Conservation (phyloP, 2,329 filamentous ascomycete genomes). For the Orbilia blumenaviensis region DNA sequence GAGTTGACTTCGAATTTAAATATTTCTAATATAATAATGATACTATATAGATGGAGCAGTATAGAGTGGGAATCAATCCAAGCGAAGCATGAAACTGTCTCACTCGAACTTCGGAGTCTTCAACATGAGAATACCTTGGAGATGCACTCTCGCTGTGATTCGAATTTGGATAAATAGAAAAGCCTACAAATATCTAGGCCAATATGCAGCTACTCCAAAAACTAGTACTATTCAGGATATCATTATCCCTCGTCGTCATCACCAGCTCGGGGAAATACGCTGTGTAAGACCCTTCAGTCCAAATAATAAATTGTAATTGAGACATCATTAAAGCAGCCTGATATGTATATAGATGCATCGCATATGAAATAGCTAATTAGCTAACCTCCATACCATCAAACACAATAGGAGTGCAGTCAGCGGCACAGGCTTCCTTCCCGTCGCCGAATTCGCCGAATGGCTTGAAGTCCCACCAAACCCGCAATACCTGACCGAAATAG, state of each 20-base stretch:
- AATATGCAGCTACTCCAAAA: not conserved
- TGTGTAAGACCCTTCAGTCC: not conserved
- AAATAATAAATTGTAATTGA: too few relatives aligned
- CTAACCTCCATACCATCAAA: not conserved
- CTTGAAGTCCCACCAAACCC: not conserved
- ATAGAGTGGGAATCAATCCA: too few relatives aligned
- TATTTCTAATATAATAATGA: too few relatives aligned
- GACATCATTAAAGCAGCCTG: too few relatives aligned
- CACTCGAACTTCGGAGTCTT: not conserved
- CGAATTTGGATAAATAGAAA: too few relatives aligned
- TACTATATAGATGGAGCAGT: not conserved
- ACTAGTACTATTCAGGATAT: not conserved
- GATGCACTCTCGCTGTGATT: too few relatives aligned
- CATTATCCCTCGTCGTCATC: not conserved
- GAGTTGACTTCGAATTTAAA: too few relatives aligned
- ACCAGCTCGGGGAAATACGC: not conserved
- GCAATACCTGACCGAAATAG: conserved; percentile 13
- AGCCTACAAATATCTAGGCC: too few relatives aligned
- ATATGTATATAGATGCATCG: too few relatives aligned
- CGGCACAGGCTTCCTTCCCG: not conserved
- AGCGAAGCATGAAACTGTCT: not conserved
- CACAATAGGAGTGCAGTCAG: not conserved
- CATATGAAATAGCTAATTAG: too few relatives aligned
- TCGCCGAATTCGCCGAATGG: conserved; percentile 30
- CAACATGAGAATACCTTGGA: not conserved